A percentile compares a stretch with the other conserved stretches of the same genome.
Evolutionary conservation across 306 rosid genomes (phyloP).

Genomic region (Sophora flavescens): DNA sequence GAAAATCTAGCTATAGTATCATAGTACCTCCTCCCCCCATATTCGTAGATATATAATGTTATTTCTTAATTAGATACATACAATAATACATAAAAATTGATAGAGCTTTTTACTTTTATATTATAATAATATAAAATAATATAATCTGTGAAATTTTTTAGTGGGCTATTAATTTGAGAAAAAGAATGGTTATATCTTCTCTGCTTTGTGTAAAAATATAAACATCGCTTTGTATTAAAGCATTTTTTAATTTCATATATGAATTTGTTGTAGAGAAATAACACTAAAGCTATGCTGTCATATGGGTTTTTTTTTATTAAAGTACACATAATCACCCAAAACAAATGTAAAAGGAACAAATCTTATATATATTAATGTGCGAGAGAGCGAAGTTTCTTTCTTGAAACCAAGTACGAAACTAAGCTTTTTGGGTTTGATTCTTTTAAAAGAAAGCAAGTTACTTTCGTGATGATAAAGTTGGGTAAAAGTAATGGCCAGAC

Average conservation of each 20-base stretch:
- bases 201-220: slow-evolving; percentile 12
- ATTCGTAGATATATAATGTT: neutral
- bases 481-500: slow-evolving; percentile 42
- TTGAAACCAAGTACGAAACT: slow-evolving; percentile 40
- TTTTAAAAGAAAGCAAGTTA: slow-evolving; percentile 50
- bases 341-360: slow-evolving; percentile 15
- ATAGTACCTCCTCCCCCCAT: too few species aligned
- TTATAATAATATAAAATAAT: neutral
- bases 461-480: slow-evolving; percentile 44
- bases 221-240: neutral
- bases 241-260: neutral
- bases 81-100: neutral
- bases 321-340: slow-evolving; percentile 11
- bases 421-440: slow-evolving; percentile 41
- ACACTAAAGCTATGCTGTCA: neutral
- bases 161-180: slow-evolving; percentile 20
- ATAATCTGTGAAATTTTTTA: slow-evolving; percentile 28
- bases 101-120: neutral
- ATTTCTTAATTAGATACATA: neutral
- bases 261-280: slow-evolving; percentile 22
- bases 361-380: neutral
- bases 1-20: too few species aligned
- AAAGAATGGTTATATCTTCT: slow-evolving; percentile 25
- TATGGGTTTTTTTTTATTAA: neutral
- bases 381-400: slow-evolving; percentile 15